These are phyloP conservation scores for Fusarium burgessii DNA, from an alignment of 2,329 filamentous ascomycete species.

Conservation along the genomic window DNA sequence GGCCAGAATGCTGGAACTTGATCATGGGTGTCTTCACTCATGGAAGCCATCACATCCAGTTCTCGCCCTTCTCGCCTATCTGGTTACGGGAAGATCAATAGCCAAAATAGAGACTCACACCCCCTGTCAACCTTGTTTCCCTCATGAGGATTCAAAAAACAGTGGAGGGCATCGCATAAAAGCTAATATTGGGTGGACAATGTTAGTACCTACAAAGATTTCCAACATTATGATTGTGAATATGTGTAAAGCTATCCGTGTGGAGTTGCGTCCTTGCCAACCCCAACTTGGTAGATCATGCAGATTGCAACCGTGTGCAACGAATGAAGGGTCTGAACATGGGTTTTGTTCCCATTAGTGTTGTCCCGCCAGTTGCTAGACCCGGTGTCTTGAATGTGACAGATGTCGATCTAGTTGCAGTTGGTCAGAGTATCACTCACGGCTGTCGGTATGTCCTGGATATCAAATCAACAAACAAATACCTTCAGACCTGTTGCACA, in stretches of 20 bases:
- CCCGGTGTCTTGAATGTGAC: neutral
- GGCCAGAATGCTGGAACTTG: neutral
- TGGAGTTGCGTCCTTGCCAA: constrained; percentile 23
- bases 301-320: constrained; percentile 12
- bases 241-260: constrained; percentile 22
- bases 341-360: neutral
- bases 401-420: constrained; percentile 4
- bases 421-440: neutral
- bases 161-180: constrained; percentile 10
- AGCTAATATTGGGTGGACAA: neutral
- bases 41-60: constrained; percentile 22
- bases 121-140: constrained; percentile 32
- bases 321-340: neutral
- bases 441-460: constrained; percentile 1
- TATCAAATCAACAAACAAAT: constrained; percentile 22
- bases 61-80: constrained; percentile 45
- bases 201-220: neutral
- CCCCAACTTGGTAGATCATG: neutral
- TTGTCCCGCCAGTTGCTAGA: neutral
- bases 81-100: constrained; percentile 45
- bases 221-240: constrained; percentile 1
- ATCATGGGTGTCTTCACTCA: neutral
- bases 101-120: constrained; percentile 35
- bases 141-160: constrained; percentile 9
- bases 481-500: constrained; percentile 12